phyloP scores from a whole-genome alignment of 306 rosid species.

The Albizia julibrissin region DNA sequence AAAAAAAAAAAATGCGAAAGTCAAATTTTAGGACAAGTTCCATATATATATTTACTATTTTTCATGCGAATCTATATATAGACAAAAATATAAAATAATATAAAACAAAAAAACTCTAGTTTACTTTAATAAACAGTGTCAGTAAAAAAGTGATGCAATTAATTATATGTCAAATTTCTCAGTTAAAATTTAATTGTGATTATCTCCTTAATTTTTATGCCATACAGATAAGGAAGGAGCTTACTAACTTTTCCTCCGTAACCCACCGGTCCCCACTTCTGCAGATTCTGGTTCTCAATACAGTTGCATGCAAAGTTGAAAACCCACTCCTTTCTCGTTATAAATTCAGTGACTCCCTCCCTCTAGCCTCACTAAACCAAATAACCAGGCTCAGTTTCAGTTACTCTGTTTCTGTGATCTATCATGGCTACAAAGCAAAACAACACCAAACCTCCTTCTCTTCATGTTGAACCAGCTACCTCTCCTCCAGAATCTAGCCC shows the following conservation, averaged over 20 bases:
- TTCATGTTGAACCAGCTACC: slow-evolving; percentile 29
- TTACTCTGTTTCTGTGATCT: not conserved
- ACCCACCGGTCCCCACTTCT: not conserved
- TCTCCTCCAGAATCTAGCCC: slow-evolving; percentile 34
- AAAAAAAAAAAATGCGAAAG: not conserved
- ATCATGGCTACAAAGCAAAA: not conserved
- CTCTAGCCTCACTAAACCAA: not conserved
- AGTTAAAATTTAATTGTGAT: not conserved
- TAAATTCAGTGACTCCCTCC: not conserved
- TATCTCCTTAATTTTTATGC: not conserved
- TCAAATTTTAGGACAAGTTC: not conserved
- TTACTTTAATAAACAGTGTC: not conserved
- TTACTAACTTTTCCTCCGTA: not conserved
- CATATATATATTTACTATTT: not conserved
- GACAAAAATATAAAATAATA: not conserved
- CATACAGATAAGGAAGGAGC: not conserved
- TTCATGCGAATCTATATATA: not conserved
- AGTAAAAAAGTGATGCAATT: not conserved
- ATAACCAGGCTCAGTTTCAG: not conserved
- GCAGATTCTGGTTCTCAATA: not conserved
- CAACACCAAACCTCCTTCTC: slow-evolving; percentile 33
- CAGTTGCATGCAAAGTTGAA: not conserved
- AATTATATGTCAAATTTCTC: not conserved
- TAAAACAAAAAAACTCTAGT: not conserved
- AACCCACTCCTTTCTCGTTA: not conserved